These are phyloP conservation scores for Myriosclerotinia curreyana DNA, from an alignment of 2,329 filamentous ascomycete species.

Conservation along the genomic window DNA sequence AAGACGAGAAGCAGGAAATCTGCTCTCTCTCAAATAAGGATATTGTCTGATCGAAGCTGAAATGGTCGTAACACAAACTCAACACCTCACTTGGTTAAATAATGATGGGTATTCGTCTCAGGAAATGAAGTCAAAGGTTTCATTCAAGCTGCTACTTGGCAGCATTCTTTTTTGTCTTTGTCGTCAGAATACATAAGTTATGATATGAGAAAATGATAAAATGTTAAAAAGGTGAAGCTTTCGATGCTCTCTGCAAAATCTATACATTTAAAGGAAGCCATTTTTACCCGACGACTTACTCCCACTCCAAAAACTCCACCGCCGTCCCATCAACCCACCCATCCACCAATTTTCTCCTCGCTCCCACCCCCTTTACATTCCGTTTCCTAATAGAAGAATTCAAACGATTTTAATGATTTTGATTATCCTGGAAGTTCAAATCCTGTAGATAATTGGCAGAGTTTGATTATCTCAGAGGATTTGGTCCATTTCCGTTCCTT, in stretches of 20 bases:
- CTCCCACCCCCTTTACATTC: background rate
- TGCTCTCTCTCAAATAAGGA: background rate
- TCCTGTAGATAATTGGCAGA: too few species aligned
- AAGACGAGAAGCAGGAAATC: background rate
- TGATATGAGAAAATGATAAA: background rate
- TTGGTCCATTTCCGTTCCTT: too few species aligned
- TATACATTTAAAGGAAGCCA: background rate
- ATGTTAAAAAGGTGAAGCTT: constrained; percentile 1
- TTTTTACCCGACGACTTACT: background rate
- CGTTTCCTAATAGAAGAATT: background rate
- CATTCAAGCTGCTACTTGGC: constrained; percentile 5
- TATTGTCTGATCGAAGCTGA: background rate
- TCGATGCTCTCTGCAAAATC: background rate
- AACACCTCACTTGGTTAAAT: background rate
- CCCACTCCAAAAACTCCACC: constrained; percentile 2
- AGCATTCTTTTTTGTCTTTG: background rate
- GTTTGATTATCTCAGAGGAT: too few species aligned
- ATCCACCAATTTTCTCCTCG: background rate
- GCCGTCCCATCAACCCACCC: background rate
- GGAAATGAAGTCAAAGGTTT: background rate
- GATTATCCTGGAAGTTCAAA: too few species aligned
- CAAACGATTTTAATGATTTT: too few species aligned
- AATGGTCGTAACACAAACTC: background rate
- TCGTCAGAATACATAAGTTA: background rate
- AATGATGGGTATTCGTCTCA: background rate